Percentiles rank a stretch among this genome's conserved stretches.
phyloP scores from a whole-genome alignment of 257 asterid species.

The Striga asiatica region DNA sequence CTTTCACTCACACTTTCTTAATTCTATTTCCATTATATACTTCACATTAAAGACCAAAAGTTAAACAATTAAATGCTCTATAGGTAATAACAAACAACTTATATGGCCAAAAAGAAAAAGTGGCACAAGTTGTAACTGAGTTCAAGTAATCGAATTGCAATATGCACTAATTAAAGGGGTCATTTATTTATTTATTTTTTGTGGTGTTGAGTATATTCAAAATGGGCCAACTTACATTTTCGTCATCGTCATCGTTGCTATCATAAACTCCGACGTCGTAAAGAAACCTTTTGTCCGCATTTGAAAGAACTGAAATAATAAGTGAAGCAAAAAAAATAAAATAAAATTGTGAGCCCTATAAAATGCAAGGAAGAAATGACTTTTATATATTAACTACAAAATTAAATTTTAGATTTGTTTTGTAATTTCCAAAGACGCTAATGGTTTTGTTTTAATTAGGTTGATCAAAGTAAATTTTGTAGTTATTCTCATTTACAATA shows the following conservation, averaged over 20 bases:
- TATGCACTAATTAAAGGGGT: neutral
- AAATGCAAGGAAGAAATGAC: conserved; percentile 10
- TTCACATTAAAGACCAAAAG: neutral
- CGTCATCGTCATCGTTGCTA: conserved; percentile 62
- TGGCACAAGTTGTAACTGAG: neutral
- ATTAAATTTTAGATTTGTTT: neutral
- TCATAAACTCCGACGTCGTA: conserved; percentile 88
- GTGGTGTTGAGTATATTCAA: neutral
- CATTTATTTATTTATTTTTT: neutral
- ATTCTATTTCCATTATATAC: neutral
- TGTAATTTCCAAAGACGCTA: too few relatives aligned
- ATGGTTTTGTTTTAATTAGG: too few relatives aligned
- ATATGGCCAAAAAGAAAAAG: neutral
- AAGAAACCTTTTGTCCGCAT: conserved; percentile 59
- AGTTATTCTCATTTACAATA: too few relatives aligned
- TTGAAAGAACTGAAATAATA: conserved; percentile 56
- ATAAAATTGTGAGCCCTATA: conserved; percentile 14
- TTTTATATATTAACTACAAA: neutral
- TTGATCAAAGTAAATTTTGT: too few relatives aligned
- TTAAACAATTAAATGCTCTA: neutral
- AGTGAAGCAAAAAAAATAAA: neutral
- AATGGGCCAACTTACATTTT: conserved; percentile 31
- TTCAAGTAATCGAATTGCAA: neutral
- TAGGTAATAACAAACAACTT: neutral
- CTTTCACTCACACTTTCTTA: neutral